These are phyloP conservation scores for Pythium pyrilobum DNA, from an alignment of 352 stramenopile genomes.

Conservation along the genomic window DNA sequence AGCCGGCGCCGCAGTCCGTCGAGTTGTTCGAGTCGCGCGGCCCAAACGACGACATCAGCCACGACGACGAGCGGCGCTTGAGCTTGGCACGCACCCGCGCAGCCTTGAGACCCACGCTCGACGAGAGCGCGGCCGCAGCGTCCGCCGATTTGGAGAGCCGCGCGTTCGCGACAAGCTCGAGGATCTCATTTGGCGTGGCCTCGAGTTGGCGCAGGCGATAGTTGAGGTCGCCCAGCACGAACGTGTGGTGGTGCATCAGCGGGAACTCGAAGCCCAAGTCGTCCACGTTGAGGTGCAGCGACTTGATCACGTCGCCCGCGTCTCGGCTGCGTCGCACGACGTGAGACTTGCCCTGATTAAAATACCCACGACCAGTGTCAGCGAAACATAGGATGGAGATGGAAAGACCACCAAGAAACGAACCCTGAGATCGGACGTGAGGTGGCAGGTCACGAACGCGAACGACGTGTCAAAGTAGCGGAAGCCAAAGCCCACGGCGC, in stretches of 20 bases:
- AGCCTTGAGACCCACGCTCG: background rate
- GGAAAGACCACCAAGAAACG: background rate
- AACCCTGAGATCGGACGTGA: conserved; percentile 82
- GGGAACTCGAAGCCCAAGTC: conserved; percentile 85
- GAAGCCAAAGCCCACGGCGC: conserved; percentile 84
- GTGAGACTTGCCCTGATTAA: conserved; percentile 56
- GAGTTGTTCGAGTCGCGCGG: conserved; percentile 2
- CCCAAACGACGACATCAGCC: conserved; percentile 9
- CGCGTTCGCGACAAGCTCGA: conserved; percentile 48
- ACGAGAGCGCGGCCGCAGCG: background rate
- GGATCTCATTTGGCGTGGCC: conserved; percentile 44
- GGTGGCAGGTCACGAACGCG: conserved; percentile 83
- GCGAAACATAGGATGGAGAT: background rate
- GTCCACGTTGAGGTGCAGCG: conserved; percentile 74
- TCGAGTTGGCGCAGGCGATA: conserved; percentile 72
- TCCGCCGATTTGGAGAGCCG: conserved; percentile 4
- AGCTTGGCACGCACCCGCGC: background rate
- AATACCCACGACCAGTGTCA: background rate
- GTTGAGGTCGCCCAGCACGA: conserved; percentile 89
- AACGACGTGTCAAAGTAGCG: conserved; percentile 86
- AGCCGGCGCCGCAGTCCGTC: background rate
- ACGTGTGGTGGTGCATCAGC: conserved; percentile 82
- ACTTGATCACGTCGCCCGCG: conserved; percentile 62
- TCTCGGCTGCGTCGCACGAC: conserved; percentile 72
- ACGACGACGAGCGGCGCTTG: conserved; percentile 12